phyloP scores from a whole-genome alignment of 495 filamentous ascomycete genomes.

The Penicillium herquei region DNA sequence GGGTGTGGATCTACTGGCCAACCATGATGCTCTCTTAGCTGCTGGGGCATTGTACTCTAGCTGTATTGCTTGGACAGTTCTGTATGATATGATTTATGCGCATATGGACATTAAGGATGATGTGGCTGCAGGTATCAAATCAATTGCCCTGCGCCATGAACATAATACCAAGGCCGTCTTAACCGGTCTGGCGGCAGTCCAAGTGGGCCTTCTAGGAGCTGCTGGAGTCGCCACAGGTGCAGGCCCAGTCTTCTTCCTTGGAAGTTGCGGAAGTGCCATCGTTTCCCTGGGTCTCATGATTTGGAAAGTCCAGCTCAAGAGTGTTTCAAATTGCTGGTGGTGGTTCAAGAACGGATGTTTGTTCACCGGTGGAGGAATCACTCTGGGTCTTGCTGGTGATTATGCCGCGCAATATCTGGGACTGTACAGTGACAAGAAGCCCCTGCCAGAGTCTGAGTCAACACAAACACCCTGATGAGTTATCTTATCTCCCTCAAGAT shows the following conservation, averaged over 20 bases:
- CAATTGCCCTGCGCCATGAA: constrained; percentile 87
- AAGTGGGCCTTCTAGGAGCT: constrained; percentile 75
- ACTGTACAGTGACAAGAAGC: constrained; percentile 22
- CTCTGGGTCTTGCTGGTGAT: constrained; percentile 60
- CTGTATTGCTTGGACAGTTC: constrained; percentile 88
- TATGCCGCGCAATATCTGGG: constrained; percentile 47
- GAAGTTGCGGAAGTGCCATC: constrained; percentile 80
- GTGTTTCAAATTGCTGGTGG: constrained; percentile 88
- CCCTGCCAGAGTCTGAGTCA: constrained; percentile 6
- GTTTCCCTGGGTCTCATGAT: constrained; percentile 83
- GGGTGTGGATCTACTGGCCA: constrained; percentile 72
- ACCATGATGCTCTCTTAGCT: constrained; percentile 61
- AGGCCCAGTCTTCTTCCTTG: constrained; percentile 80
- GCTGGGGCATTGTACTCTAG: constrained; percentile 77
- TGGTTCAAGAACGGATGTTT: constrained; percentile 84
- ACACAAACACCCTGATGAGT: constrained; percentile 7
- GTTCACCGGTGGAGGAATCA: constrained; percentile 66
- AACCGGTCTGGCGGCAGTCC: constrained; percentile 67
- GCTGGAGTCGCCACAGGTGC: constrained; percentile 72
- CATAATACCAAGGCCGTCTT: constrained; percentile 84
- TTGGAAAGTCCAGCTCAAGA: constrained; percentile 78
- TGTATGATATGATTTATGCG: constrained; percentile 99
- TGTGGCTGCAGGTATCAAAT: constrained; percentile 88
- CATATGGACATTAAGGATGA: constrained; percentile 99
- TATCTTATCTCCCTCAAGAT: constrained; percentile 5